Base-by-base conservation (phyloP, 2,329 filamentous ascomycete genomes). In the Raffaelea ambrosiae region DNA sequence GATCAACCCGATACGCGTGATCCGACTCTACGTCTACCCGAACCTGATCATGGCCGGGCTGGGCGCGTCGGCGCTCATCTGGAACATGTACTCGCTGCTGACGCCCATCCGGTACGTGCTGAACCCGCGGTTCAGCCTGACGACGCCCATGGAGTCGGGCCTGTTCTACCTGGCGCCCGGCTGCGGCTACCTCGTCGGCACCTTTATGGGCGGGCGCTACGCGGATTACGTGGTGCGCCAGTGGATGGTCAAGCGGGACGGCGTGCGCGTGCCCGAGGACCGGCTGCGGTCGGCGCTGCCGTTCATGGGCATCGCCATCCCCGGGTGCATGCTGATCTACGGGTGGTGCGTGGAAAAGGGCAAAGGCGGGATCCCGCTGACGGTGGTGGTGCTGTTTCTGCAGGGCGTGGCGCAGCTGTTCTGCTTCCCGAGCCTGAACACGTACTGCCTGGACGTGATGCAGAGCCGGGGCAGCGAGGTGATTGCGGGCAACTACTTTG, bases 401-500 rank as follows among this genome's bases (percentile, higher is more conserved):
- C 82, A 86, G 58, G 83, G 83, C 3, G 74, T 86, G 0, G 79
- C 77, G 2, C 82, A 86, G 60, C 63, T 86, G 3, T 82, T 85
- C 55, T 84, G 81, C 57, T 85, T 86, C 54, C 81, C 83, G 0
- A 78, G 73, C 51, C 58, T 87, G 50, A 86, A 86, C 59, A 83
- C 81, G 2, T 86, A 93, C 64, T 90, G 86, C 60, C 65, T 93
- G 38, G 86, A 93, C 61, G 86, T 91, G 13, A 88, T 90, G 81
- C 84, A 84, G 54, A 72, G 72, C 1, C 70, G 76, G 26, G 79
- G 79, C 40, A 78, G 83, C 3, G 86, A 93, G 58, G 84, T 91
- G 3, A 79, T 88, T 40, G 85, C 86, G 0, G 84, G 85, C 0
- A 93, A 91, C 62, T 93, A 90, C 62, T 80, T 88, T 57, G 71